Base-by-base conservation (phyloP, 768 basidiomycete species). In the Trametes gibbosa region DNA sequence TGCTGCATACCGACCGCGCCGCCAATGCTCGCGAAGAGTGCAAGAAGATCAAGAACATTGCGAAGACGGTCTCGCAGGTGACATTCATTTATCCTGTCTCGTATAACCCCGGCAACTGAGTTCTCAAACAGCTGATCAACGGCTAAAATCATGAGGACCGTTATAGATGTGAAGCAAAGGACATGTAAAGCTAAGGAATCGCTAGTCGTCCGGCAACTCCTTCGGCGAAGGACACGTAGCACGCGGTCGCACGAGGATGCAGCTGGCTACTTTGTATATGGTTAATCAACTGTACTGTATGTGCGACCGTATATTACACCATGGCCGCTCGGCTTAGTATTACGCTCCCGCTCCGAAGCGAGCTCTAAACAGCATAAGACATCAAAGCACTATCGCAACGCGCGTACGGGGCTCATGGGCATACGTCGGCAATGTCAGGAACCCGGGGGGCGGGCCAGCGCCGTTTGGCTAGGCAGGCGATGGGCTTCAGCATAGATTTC, bases 1-100 rank as follows among this genome's bases (percentile, higher is more conserved):
- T 75, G 32, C 68, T 90, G 52, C 79, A 81, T 34, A 77, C 81
- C 2, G 76, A 80, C 10, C 66, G 75, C 45, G 84, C 81, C 1
- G 71, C 71, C 46, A 89, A 87, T 67, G 79, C 81, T 1, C 72
- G 81, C 27, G 76, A 76, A 39, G 86, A 89, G 67, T 90, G 88
- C 67, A 83, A 77, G 70, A 86, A 84, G 65, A 75, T 85, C 52
- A 86, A 83, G 62, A 78, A 79, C 14, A 71, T 81, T 23, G 72
- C 71, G 52, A 77, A 72, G 65, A 70, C 77, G 49, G 75, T 72
- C 35, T 65, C 74, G 14, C 74, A 80, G 74, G 79, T 77, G 48
- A 39, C 21, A 1, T 39, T 40, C 27, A 41, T 56, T 5, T 39
- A 24, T 25, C 53, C 53, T 17, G 5, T 29, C n/a, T 32, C n/a